phyloP scores from a whole-genome alignment of 78 protist genomes.

The Cavenderia fasciculata region DNA sequence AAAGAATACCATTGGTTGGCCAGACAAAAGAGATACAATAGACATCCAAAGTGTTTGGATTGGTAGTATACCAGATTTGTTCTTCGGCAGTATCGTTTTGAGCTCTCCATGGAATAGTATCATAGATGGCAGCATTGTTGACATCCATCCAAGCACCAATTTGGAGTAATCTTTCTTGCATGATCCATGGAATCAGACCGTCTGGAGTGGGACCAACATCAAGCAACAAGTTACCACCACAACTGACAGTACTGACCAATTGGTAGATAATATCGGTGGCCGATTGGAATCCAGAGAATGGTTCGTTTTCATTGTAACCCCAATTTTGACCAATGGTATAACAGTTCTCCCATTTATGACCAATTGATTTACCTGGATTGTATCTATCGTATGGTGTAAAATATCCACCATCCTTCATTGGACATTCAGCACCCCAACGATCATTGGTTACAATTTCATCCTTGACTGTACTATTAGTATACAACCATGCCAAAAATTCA shows the following conservation, averaged over 20 bases:
- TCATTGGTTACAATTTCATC: conserved; percentile 72
- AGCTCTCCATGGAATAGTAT: conserved; percentile 39
- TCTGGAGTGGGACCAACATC: conserved; percentile 77
- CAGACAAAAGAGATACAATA: conserved; percentile 29
- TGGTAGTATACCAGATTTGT: conserved; percentile 53
- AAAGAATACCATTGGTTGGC: neutral
- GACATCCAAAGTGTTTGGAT: neutral
- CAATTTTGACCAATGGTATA: conserved; percentile 36
- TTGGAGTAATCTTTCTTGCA: conserved; percentile 19
- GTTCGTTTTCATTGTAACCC: conserved; percentile 64
- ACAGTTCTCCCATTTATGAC: conserved; percentile 77
- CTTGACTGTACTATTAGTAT: conserved; percentile 35
- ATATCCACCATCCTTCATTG: conserved; percentile 56
- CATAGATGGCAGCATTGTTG: conserved; percentile 76
- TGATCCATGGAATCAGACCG: conserved; percentile 46
- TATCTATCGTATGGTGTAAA: conserved; percentile 32
- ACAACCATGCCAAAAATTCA: conserved; percentile 74
- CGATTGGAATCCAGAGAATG: neutral
- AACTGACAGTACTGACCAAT: conserved; percentile 21
- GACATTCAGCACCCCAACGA: conserved; percentile 61
- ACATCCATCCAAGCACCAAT: conserved; percentile 60
- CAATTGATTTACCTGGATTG: conserved; percentile 14
- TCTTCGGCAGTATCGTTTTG: conserved; percentile 35
- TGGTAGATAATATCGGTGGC: conserved; percentile 17
- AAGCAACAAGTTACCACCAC: conserved; percentile 63